These are phyloP conservation scores for Saposhnikovia divaricata DNA, from an alignment of 129 eudicot species.

Conservation along the genomic window DNA sequence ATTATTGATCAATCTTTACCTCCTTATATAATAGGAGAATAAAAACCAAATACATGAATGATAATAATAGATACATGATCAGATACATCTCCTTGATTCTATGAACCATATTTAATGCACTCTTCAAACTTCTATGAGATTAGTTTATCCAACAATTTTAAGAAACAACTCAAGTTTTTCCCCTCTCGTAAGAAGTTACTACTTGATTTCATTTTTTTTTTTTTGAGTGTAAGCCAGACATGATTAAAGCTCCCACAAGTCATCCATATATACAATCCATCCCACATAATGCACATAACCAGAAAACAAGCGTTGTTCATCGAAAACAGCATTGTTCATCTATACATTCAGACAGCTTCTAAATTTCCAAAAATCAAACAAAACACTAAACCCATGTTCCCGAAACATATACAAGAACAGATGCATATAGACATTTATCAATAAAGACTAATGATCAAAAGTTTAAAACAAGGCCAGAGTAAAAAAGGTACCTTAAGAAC, in stretches of 20 bases:
- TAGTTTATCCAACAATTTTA: too few relatives aligned
- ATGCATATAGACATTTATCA: not conserved
- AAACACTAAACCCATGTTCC: not conserved
- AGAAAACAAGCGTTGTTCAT: not conserved
- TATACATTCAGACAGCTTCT: not conserved
- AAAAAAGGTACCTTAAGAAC: constrained; percentile 15
- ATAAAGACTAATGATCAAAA: not conserved
- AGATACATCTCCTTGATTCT: too few relatives aligned
- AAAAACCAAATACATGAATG: too few relatives aligned
- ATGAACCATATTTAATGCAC: too few relatives aligned
- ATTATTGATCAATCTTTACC: too few relatives aligned
- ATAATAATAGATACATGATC: too few relatives aligned
- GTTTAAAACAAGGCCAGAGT: constrained; percentile 14
- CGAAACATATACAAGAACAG: not conserved
- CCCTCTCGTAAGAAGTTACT: too few relatives aligned
- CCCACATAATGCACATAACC: not conserved
- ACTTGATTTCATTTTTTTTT: too few relatives aligned
- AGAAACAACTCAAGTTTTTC: not conserved
- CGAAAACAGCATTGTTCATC: not conserved
- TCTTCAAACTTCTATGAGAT: too few relatives aligned
- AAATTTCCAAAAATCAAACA: constrained; percentile 3
- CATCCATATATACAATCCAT: constrained; percentile 11
- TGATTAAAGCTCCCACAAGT: constrained; percentile 9
- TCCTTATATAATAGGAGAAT: too few relatives aligned
- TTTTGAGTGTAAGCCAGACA: not conserved